phyloP scores from a whole-genome alignment of 2,329 filamentous ascomycete genomes.

The Fusarium sp. region DNA sequence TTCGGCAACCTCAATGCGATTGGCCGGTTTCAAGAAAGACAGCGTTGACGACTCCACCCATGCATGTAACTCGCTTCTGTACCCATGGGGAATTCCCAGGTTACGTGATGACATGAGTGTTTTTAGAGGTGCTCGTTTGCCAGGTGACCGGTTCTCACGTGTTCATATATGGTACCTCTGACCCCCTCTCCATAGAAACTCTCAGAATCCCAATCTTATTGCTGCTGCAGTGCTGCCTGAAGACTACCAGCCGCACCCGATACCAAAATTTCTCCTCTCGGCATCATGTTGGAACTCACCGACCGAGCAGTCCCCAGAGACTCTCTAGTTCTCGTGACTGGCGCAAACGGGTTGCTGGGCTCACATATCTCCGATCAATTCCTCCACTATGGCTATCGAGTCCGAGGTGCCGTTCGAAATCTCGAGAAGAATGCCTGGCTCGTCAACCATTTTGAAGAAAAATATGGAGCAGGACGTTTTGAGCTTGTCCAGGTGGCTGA shows the following conservation, averaged over 20 bases:
- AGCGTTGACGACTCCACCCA: neutral
- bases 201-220: neutral
- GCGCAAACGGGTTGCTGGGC: slow-evolving; percentile 55
- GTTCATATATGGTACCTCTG: neutral
- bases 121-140: neutral
- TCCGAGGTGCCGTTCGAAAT: slow-evolving; percentile 57
- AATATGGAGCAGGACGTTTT: slow-evolving; percentile 48
- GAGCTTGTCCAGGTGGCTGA: slow-evolving; percentile 50
- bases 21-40: neutral
- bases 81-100: neutral
- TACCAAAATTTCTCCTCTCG: neutral
- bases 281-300: neutral
- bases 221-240: neutral
- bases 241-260: neutral
- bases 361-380: slow-evolving; percentile 53
- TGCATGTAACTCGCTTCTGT: neutral
- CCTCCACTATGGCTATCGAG: slow-evolving; percentile 53
- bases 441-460: slow-evolving; percentile 43
- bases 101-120: neutral
- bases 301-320: neutral
- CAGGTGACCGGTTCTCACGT: neutral
- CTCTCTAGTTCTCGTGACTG: slow-evolving; percentile 55
- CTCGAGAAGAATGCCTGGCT: slow-evolving; percentile 49
- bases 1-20: neutral
- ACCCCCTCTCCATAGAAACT: neutral